Percentiles rank a stretch among this genome's conserved stretches.
Conservation (phyloP, 352 stramenopile species). For the Pythium grandisporangium region DNA sequence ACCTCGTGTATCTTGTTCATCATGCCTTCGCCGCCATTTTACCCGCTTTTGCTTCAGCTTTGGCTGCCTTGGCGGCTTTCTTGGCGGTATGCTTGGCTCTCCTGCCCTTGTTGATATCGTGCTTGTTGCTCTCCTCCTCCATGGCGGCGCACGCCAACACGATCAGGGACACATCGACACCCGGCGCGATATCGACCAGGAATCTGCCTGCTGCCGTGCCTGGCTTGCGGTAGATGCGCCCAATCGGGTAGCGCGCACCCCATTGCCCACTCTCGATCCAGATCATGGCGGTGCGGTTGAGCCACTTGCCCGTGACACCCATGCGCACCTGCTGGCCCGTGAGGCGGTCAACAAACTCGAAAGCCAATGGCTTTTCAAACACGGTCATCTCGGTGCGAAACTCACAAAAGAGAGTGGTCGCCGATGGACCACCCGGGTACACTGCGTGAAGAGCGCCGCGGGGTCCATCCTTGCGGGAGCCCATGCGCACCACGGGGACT, state of each 20-base stretch:
- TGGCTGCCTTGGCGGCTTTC: not conserved
- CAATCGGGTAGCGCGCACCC: conserved; percentile 3
- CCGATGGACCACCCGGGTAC: conserved; percentile 1
- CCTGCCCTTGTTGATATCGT: not conserved
- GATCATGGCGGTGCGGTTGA: conserved; percentile 6
- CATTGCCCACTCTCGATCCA: conserved; percentile 3
- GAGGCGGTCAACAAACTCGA: conserved; percentile 7
- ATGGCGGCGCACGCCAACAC: conserved; percentile 8
- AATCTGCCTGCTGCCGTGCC: not conserved
- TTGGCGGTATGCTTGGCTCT: not conserved
- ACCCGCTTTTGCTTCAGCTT: not conserved
- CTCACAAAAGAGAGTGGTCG: not conserved
- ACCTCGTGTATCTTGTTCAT: not conserved
- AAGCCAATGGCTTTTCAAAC: conserved; percentile 3
- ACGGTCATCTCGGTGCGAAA: conserved; percentile 2
- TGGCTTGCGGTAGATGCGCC: conserved; percentile 4
- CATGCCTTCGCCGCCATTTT: not conserved
- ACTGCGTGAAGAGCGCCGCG: conserved; percentile 3
- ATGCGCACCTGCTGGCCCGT: conserved; percentile 7
- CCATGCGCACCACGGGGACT: conserved; percentile 9
- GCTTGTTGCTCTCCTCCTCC: conserved; percentile 10
- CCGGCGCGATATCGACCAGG: conserved; percentile 8
- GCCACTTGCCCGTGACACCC: conserved; percentile 1
- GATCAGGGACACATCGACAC: conserved; percentile 7
- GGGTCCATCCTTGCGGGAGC: not conserved